phyloP scores from a whole-genome alignment of 169 alveolate genomes.

The Plasmodium knowlesi region DNA sequence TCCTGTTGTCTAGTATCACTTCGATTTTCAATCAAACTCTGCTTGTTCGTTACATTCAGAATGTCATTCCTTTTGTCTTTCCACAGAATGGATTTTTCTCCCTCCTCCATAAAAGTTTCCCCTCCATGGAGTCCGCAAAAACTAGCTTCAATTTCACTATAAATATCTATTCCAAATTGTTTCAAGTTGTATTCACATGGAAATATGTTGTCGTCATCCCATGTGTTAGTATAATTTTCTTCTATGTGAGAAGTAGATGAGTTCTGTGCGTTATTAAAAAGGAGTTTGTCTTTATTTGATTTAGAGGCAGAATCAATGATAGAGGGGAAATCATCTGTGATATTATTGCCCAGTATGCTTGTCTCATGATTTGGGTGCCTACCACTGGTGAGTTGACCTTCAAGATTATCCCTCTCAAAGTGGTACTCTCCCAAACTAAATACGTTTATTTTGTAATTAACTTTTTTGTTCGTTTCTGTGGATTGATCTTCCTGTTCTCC shows the following conservation, averaged over 20 bases:
- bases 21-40: not conserved
- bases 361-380: not conserved
- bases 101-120: not conserved
- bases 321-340: not conserved
- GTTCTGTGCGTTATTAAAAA: not conserved
- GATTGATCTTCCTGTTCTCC: not conserved
- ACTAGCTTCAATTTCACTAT: not conserved
- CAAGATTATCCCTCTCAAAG: not conserved
- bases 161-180: not conserved
- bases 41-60: not conserved
- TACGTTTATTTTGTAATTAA: not conserved
- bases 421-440: not conserved
- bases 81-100: too few species aligned
- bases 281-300: not conserved
- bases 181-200: not conserved
- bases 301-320: not conserved
- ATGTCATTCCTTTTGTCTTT: not conserved
- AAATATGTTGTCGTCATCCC: not conserved
- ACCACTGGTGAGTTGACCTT: not conserved
- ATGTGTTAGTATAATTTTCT: not conserved
- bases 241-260: not conserved
- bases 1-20: not conserved
- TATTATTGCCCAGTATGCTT: not conserved
- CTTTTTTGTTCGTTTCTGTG: not conserved
- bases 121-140: not conserved